These are phyloP conservation scores for Jaenimonas drosophilae DNA, from an alignment of 208 protist species.

Conservation along the genomic window DNA sequence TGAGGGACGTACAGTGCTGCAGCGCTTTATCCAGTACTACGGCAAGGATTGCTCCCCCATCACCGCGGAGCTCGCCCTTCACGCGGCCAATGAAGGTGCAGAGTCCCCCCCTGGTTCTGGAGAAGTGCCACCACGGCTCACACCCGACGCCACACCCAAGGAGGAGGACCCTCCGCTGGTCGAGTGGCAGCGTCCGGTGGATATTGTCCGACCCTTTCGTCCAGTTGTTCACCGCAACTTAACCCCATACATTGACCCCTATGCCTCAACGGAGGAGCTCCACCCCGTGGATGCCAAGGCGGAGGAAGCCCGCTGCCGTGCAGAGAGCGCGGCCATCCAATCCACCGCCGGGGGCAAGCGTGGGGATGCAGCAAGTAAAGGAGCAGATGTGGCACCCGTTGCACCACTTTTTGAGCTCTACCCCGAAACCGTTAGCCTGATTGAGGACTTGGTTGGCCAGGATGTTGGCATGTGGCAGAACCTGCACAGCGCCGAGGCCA, in stretches of 20 bases:
- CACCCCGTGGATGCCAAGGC: slow-evolving; percentile 20
- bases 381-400: slow-evolving; percentile 3
- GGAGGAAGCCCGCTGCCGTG: slow-evolving; percentile 18
- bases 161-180: slow-evolving; percentile 7
- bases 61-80: neutral
- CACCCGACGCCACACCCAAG: neutral
- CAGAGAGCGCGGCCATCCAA: neutral
- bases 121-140: neutral
- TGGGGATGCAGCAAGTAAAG: neutral
- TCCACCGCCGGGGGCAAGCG: neutral
- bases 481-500: slow-evolving; percentile 16
- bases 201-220: slow-evolving; percentile 79
- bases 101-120: neutral
- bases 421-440: slow-evolving; percentile 59
- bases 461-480: slow-evolving; percentile 20
- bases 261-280: slow-evolving; percentile 23
- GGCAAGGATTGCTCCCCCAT: neutral
- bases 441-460: slow-evolving; percentile 40
- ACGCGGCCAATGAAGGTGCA: neutral
- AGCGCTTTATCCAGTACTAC: neutral
- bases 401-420: slow-evolving; percentile 45
- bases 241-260: slow-evolving; percentile 74
- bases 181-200: slow-evolving; percentile 55
- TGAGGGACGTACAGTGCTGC: slow-evolving; percentile 9
- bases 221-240: slow-evolving; percentile 81